Evolutionary conservation across 148 eudicot genomes (phyloP).

Genomic region (Fagopyrum tataricum): DNA sequence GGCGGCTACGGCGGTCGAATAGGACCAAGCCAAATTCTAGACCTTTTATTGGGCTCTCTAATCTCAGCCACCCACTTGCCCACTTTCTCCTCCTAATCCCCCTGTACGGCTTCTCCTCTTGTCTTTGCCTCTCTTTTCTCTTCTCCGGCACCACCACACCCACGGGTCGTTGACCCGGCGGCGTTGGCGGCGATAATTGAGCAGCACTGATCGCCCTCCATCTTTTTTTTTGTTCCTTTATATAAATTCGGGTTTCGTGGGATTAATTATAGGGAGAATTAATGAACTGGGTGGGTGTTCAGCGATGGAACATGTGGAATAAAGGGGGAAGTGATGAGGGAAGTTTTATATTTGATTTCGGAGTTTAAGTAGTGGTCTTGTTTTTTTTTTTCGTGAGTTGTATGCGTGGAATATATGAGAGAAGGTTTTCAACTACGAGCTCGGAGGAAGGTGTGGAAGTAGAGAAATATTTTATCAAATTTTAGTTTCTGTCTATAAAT

Average conservation of each 20-base stretch:
- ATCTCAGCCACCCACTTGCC: slow-evolving; percentile 15
- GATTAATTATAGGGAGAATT: neutral
- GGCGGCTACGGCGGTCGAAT: slow-evolving; percentile 4
- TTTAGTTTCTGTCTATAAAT: no score
- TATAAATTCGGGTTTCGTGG: neutral
- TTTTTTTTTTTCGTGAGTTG: no score
- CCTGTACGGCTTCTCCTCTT: slow-evolving; percentile 20
- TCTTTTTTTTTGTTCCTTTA: neutral
- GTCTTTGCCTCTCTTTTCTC: slow-evolving; percentile 23
- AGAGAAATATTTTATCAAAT: no score
- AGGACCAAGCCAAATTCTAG: slow-evolving; percentile 3
- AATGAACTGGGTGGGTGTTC: neutral
- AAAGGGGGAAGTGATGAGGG: neutral
- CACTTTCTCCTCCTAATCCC: slow-evolving; percentile 12
- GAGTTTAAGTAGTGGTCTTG: no score
- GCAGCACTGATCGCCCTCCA: neutral
- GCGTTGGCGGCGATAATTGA: neutral
- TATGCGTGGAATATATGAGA: no score
- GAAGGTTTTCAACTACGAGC: no score
- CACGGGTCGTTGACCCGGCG: neutral
- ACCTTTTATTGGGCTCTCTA: slow-evolving; percentile 12
- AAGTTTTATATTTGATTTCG: neutral
- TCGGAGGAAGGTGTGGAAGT: no score
- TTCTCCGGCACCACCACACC: slow-evolving; percentile 18
- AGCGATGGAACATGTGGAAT: neutral